Evolutionary conservation across 2,329 filamentous ascomycete species (phyloP).

Genomic region (Clarireedia sp.): DNA sequence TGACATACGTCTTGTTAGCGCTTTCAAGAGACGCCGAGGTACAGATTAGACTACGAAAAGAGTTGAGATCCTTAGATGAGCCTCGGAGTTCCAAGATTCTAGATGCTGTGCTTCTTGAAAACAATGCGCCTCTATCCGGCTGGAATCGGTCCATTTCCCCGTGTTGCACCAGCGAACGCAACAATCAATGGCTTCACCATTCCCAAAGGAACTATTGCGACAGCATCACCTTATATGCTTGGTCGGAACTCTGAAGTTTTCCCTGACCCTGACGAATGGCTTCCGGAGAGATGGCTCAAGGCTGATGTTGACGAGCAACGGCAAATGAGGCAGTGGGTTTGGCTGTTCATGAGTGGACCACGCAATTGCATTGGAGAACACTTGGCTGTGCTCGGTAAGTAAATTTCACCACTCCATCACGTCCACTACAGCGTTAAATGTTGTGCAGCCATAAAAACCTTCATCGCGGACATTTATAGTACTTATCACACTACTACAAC

Average conservation of each 20-base stretch:
- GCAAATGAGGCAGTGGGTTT: slow-evolving; percentile 46
- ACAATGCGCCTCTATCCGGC: slow-evolving; percentile 47
- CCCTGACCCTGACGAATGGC: slow-evolving; percentile 39
- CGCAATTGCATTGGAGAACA: slow-evolving; percentile 60
- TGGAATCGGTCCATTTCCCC: slow-evolving; percentile 42
- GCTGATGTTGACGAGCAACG: slow-evolving; percentile 29
- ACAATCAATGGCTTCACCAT: slow-evolving; percentile 18
- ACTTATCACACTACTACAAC: neutral
- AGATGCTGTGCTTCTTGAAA: slow-evolving; percentile 47
- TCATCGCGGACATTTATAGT: neutral
- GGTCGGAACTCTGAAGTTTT: slow-evolving; percentile 33
- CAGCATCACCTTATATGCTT: neutral
- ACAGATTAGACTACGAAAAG: slow-evolving; percentile 25
- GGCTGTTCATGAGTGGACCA: slow-evolving; percentile 58
- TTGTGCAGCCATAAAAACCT: neutral
- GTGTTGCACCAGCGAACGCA: slow-evolving; percentile 24
- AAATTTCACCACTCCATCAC: neutral
- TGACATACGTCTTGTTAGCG: slow-evolving; percentile 54
- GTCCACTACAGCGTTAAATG: neutral
- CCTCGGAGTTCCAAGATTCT: slow-evolving; percentile 34
- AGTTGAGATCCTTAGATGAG: neutral
- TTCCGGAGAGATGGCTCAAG: slow-evolving; percentile 36
- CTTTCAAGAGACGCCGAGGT: slow-evolving; percentile 33
- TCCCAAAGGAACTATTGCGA: slow-evolving; percentile 14
- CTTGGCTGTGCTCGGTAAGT: slow-evolving; percentile 47